A percentile compares a stretch with the other conserved stretches of the same genome.
These are phyloP conservation scores for Candida oleophila DNA, from an alignment of 805 yeast species.

Conservation along the genomic window DNA sequence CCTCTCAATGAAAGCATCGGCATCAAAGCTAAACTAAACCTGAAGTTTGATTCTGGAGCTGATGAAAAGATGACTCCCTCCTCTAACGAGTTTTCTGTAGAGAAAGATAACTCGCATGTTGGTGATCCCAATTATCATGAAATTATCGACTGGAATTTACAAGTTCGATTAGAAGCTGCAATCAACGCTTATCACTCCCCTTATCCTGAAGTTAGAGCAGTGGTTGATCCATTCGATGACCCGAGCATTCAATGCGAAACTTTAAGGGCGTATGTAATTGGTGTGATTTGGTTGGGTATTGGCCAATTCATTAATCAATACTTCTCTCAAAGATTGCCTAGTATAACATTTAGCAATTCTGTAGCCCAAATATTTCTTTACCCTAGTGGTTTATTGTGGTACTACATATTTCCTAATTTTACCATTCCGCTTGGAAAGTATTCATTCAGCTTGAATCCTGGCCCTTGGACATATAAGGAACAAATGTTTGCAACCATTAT, in stretches of 20 bases:
- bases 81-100: constrained; percentile 10
- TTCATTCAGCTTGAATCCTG: constrained; percentile 49
- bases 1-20: background rate
- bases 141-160: constrained; percentile 19
- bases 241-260: constrained; percentile 37
- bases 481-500: constrained; percentile 60
- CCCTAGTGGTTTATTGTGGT: constrained; percentile 40
- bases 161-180: constrained; percentile 41
- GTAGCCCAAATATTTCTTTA: constrained; percentile 46
- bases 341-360: constrained; percentile 38
- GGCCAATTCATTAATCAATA: constrained; percentile 58
- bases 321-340: constrained; percentile 52
- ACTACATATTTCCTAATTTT: constrained; percentile 36
- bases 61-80: constrained; percentile 5
- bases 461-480: constrained; percentile 64
- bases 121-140: constrained; percentile 5
- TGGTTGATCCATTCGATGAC: constrained; percentile 32
- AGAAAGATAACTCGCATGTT: background rate
- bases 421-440: constrained; percentile 19
- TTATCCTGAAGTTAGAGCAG: constrained; percentile 30
- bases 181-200: constrained; percentile 35
- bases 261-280: constrained; percentile 50
- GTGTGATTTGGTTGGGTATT: constrained; percentile 48
- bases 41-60: background rate
- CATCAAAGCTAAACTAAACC: background rate